Evolutionary conservation across 441 rosid species (phyloP), one percentile per base, ranked within the genome.

Genomic region (Rhodomyrtus psidioides): DNA sequence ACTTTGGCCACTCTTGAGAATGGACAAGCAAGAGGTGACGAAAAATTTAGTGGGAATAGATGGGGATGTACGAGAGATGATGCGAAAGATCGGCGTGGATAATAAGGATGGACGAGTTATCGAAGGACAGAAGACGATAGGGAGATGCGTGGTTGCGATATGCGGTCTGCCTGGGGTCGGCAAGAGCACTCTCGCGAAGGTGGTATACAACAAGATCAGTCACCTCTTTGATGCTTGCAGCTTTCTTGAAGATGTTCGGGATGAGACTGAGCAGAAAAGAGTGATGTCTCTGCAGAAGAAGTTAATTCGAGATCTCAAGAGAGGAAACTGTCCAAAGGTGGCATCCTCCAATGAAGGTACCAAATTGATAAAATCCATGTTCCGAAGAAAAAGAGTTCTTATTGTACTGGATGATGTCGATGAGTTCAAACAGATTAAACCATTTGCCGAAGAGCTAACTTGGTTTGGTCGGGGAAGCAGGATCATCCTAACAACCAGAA

Each of bases 381-480:
- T 83, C 21, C 6, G 0, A 34, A 1, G 1, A 4, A 82, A 10
- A 5, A 83, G 53, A 26, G 70, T 53, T 56, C 84, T 83, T 23
- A 26, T 83, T 0, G 46, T 83, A 0, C 53, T 83, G 1, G 84
- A 83, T 26, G 2, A 56, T 15, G 62, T 83, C 19, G 62, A 56
- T 13, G 0, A 39, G 2, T 23, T 3, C 2, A 1, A 7, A 5
- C 54, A 83, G 3, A 4, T 83, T 2, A 2, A 1, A 21, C 0
- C 6, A 30, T 42, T 54, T 0, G 46, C 62, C 9, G 74, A 15
- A 0, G 21, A 42, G 27, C 9, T 54, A 0, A 9, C 12, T 83
- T 28, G 53, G 59, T 55, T 83, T 56, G 62, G 3, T 21, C 23
- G 0, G 0, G 24, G 53, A 83, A 83, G 84, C n/a, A 83, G 1